These are phyloP conservation scores for Podospora fimiseda DNA, from an alignment of 495 filamentous ascomycete genomes.

Conservation along the genomic window DNA sequence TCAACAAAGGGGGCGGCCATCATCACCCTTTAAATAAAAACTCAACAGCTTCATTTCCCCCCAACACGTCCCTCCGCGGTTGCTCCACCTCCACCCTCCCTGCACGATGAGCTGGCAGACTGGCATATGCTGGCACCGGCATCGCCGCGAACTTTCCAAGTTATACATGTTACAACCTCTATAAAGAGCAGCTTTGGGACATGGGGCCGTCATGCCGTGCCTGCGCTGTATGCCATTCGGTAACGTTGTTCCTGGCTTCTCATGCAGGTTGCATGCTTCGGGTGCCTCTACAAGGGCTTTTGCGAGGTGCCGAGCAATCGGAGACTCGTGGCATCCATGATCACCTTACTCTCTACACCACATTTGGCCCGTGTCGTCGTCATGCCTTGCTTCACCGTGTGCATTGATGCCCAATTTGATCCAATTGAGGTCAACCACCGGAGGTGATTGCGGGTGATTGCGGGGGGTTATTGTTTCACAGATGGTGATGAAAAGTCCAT, in stretches of 20 bases:
- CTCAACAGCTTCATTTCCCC: constrained; percentile 23
- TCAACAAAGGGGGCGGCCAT: not conserved
- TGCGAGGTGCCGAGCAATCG: constrained; percentile 1
- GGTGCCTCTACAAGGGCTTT: constrained; percentile 10
- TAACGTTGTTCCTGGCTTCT: constrained; percentile 6
- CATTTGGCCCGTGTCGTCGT: not conserved
- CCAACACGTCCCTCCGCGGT: constrained; percentile 8
- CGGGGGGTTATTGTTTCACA: not conserved
- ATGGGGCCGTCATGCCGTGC: constrained; percentile 15
- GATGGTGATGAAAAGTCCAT: not conserved
- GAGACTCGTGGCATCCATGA: not conserved
- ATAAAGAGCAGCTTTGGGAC: constrained; percentile 18
- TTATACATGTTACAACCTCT: constrained; percentile 24
- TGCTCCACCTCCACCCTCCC: constrained; percentile 30
- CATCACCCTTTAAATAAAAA: not conserved
- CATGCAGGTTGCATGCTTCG: constrained; percentile 11
- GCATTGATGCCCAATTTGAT: not conserved
- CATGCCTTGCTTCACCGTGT: no score
- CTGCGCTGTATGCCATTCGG: constrained; percentile 2
- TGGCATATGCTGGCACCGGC: constrained; percentile 11
- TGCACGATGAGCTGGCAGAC: constrained; percentile 36
- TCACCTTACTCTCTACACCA: not conserved
- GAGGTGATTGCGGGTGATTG: not conserved
- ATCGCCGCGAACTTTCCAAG: constrained; percentile 20
- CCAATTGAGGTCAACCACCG: not conserved